phyloP scores from a whole-genome alignment of 2,329 filamentous ascomycete species.

The Fusarium oxysporum region DNA sequence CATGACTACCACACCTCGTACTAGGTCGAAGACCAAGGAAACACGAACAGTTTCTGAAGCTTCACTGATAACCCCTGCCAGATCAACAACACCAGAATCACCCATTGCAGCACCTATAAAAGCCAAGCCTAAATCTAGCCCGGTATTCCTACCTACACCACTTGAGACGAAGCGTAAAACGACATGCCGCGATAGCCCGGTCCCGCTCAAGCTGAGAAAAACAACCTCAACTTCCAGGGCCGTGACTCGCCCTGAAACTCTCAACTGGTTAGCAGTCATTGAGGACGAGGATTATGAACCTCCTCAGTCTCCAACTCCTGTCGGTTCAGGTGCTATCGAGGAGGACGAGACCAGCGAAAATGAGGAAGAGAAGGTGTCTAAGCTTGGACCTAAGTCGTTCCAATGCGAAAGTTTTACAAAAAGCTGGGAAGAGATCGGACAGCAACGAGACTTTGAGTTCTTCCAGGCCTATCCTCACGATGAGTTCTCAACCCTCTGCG shows the following conservation, averaged over 20 bases:
- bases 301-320: background rate
- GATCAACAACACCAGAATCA: background rate
- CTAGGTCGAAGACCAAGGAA: background rate
- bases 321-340: background rate
- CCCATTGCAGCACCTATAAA: background rate
- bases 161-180: constrained; percentile 7
- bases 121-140: background rate
- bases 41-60: background rate
- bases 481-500: constrained; percentile 28
- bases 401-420: background rate
- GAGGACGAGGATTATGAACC: background rate
- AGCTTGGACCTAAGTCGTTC: constrained; percentile 10
- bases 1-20: constrained; percentile 15
- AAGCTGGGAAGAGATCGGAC: background rate
- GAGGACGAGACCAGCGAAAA: background rate
- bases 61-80: background rate
- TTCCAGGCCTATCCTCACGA: constrained; percentile 38
- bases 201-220: constrained; percentile 11
- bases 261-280: background rate
- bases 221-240: background rate
- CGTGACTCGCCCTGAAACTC: background rate
- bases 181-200: background rate
- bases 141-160: background rate
- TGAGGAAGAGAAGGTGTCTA: background rate
- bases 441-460: constrained; percentile 11